phyloP scores from a whole-genome alignment of 176 grass and related monocot genomes.

The Ampelocalamus luodianensis region DNA sequence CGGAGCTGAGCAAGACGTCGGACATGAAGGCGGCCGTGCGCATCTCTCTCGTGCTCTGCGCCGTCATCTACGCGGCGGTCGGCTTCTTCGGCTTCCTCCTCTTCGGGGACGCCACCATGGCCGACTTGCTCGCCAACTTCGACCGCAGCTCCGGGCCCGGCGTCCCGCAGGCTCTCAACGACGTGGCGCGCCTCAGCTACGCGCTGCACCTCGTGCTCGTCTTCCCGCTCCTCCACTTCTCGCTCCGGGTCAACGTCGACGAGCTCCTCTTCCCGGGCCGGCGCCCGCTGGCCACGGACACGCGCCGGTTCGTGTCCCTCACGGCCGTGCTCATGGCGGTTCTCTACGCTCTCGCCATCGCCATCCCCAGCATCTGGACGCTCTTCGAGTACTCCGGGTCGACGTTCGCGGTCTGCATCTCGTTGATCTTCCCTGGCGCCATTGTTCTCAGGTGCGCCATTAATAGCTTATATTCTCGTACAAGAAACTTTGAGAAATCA shows the following conservation, averaged over 20 bases:
- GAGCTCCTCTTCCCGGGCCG: slow-evolving; percentile 69
- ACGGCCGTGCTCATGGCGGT: slow-evolving; percentile 61
- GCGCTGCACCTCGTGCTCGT: slow-evolving; percentile 85
- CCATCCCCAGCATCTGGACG: slow-evolving; percentile 83
- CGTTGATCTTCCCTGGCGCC: slow-evolving; percentile 80
- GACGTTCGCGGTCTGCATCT: slow-evolving; percentile 76
- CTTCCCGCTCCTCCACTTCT: slow-evolving; percentile 88
- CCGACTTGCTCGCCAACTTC: slow-evolving; percentile 92
- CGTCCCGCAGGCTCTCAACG: slow-evolving; percentile 68
- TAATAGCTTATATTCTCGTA: background rate
- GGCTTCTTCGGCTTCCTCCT: slow-evolving; percentile 91
- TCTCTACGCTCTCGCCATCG: slow-evolving; percentile 65
- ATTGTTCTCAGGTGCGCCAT: slow-evolving; percentile 72
- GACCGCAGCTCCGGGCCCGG: slow-evolving; percentile 59
- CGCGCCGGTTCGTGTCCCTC: slow-evolving; percentile 63
- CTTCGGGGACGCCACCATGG: slow-evolving; percentile 88
- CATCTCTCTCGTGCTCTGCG: slow-evolving; percentile 74
- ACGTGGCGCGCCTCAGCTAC: slow-evolving; percentile 86
- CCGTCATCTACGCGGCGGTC: slow-evolving; percentile 71
- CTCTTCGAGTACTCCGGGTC: slow-evolving; percentile 83
- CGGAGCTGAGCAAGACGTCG: slow-evolving; percentile 75
- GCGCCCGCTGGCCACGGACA: slow-evolving; percentile 49
- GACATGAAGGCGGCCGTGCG: slow-evolving; percentile 81
- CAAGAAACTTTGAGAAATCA: background rate
- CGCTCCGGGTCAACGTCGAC: slow-evolving; percentile 82